Base-by-base conservation (phyloP, 768 basidiomycete genomes). In the Pisolithus tinctorius region DNA sequence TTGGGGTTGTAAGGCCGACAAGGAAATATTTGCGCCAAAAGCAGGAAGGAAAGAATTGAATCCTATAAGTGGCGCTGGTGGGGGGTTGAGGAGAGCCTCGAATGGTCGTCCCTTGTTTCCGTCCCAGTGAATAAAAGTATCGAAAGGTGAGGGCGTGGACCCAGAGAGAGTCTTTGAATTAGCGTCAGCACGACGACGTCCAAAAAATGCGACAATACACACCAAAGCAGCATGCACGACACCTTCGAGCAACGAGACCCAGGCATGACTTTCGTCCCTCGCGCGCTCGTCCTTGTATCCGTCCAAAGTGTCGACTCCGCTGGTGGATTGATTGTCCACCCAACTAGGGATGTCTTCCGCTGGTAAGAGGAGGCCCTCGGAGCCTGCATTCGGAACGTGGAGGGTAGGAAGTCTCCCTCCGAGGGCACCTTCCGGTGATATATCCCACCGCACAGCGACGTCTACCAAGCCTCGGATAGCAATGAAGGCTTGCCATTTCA, bases 401-500 rank as follows among this genome's bases (percentile, higher is more conserved):
- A 93, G 68, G 58, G 83, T 83, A 1, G 90, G 90, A 5, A 93
- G 75, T 16, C 81, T 74, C 3, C 74, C 76, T 51, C 81, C 85
- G 37, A 88, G 67, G 5, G 80, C 84, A 31, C 90, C 90, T 48
- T 86, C 82, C 23, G 79, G 72, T 14, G 77, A 63, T 27, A 93
- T 72, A 65, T 91, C 85, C 70, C 80, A 86, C 41, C 86, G 80
- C 13, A 90, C 64, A 20, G 66, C 68, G 49, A 88, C 67, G 58
- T 65, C 55, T 17, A 59, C 62, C 53, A 86, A 61, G 7, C 80
- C 81, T 51, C 86, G 71, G 7, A 80, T 69, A 6, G 82, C 45
- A 85, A 79, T 25, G 58, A 86, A 90, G 0, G 90, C 87, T 66
- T 93, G 90, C 89, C 89, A 92, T 69, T 89, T 91, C 62, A 93